Evolutionary conservation across 306 rosid genomes (phyloP).

Genomic region (Rosa persica): DNA sequence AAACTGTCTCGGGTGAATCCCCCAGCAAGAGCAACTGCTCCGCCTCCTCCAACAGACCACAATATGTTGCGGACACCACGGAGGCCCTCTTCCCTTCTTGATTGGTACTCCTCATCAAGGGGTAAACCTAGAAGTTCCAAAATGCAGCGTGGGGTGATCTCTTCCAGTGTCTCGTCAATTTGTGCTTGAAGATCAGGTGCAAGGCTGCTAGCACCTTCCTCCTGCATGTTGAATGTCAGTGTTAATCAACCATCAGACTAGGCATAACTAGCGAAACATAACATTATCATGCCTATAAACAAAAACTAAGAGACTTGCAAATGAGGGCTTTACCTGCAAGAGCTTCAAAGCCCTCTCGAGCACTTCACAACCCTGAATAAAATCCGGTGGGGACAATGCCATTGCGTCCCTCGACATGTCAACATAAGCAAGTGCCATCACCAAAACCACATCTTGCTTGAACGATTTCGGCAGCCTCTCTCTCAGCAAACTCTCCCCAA

Average conservation of each 20-base stretch:
- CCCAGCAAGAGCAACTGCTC: slow-evolving; percentile 93
- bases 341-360: slow-evolving; percentile 95
- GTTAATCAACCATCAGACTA: not conserved
- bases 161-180: slow-evolving; percentile 94
- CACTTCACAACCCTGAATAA: slow-evolving; percentile 74
- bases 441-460: slow-evolving; percentile 92
- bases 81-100: slow-evolving; percentile 82
- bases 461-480: slow-evolving; percentile 88
- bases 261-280: no score
- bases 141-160: slow-evolving; percentile 86
- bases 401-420: slow-evolving; percentile 91
- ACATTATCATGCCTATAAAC: not conserved
- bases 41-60: slow-evolving; percentile 99
- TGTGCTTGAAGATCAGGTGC: slow-evolving; percentile 92
- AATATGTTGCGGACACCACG: slow-evolving; percentile 86
- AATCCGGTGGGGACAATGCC: slow-evolving; percentile 78
- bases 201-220: slow-evolving; percentile 95
- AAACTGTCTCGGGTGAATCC: slow-evolving; percentile 89
- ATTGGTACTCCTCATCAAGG: slow-evolving; percentile 53
- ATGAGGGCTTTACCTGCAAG: slow-evolving; percentile 60
- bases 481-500: slow-evolving; percentile 73
- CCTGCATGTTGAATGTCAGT: slow-evolving; percentile 41
- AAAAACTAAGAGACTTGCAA: not conserved
- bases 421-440: slow-evolving; percentile 83
- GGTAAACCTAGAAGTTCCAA: slow-evolving; percentile 90